Percentiles rank a stretch among this genome's conserved stretches.
phyloP scores from a whole-genome alignment of 1,139 yeast genomes.

The Eremothecium gossypii region DNA sequence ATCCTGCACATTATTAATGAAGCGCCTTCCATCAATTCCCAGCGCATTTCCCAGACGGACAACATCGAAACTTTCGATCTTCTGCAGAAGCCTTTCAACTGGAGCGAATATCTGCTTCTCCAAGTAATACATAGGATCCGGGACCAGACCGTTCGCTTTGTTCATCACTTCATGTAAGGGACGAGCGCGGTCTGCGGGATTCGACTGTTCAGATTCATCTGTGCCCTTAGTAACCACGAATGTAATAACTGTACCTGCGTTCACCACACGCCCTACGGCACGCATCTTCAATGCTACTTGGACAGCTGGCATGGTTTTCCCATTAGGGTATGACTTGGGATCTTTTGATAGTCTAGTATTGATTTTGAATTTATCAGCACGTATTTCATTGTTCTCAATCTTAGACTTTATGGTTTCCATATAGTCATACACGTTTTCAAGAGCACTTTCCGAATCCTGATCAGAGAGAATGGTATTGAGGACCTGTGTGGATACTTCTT shows the following conservation, averaged over 20 bases:
- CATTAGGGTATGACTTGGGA: constrained; percentile 65
- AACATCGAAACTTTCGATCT: constrained; percentile 80
- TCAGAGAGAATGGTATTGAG: constrained; percentile 65
- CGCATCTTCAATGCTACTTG: constrained; percentile 81
- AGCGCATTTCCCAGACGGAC: constrained; percentile 66
- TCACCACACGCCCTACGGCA: constrained; percentile 71
- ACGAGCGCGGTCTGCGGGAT: constrained; percentile 64
- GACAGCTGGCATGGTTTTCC: constrained; percentile 84
- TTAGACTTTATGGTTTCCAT: constrained; percentile 52
- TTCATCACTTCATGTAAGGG: constrained; percentile 62
- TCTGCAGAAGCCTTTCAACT: constrained; percentile 75
- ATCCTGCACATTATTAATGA: constrained; percentile 40
- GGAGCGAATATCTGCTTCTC: constrained; percentile 90
- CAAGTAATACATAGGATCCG: constrained; percentile 72
- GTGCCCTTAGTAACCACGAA: constrained; percentile 54
- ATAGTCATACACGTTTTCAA: constrained; percentile 63
- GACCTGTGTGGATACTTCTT: constrained; percentile 73
- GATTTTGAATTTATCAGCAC: constrained; percentile 58
- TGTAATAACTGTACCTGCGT: constrained; percentile 85
- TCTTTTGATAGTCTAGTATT: constrained; percentile 72
- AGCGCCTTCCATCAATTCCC: constrained; percentile 67
- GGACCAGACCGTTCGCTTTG: constrained; percentile 42
- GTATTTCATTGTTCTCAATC: constrained; percentile 52
- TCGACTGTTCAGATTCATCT: constrained; percentile 10
- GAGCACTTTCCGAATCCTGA: constrained; percentile 67